Evolutionary conservation across 148 eudicot species (phyloP), one percentile per base, ranked within the genome.

Genomic region (Arbutus unedo): DNA sequence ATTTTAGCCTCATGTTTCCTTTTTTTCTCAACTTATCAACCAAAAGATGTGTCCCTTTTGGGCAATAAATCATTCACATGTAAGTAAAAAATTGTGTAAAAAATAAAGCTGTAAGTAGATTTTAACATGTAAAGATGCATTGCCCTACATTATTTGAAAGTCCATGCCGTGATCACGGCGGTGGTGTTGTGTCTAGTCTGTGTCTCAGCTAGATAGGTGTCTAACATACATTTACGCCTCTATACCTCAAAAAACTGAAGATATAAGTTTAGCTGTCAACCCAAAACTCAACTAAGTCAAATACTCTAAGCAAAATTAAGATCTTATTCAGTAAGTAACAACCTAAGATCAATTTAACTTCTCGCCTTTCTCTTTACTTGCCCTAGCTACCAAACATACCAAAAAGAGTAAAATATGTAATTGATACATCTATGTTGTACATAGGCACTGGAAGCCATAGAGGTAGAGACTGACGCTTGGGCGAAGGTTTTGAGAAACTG

Each of bases 401-500:
- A 43, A 7, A 74, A 38, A 72, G 56, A 13, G 21, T 18, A 44
- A 70, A 53, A 41, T 8, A 21, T 19, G 18, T 44, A 4, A 73
- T 44, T 21, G 10, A 19, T 45, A 18, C 50, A 73, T 14, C 19
- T 5, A 70, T 43, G 7, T 70, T 68, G 38, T 1, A 68, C 16
- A 68, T 3, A 7, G 41, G 51, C 9, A 43, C 16, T 4, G 44
- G 11, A 64, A 23, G 70, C 14, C 70, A 67, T 10, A 80, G 43
- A 72, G 9, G 43, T 5, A 41, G 68, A 56, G 11, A 86, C 95
- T 89, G 0, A 96, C 99, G 98, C 99, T 16, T 91, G 87, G 18
- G 92, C 93, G 77, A 91, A 94, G 68, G 97, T 94, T 23, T 88
- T 89, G 59, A 97, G 96, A 77, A 97, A 97, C 67, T 94, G 89